These are phyloP conservation scores for Entomortierella parvispora DNA, from an alignment of 192 early-diverging fungal species.

Conservation along the genomic window DNA sequence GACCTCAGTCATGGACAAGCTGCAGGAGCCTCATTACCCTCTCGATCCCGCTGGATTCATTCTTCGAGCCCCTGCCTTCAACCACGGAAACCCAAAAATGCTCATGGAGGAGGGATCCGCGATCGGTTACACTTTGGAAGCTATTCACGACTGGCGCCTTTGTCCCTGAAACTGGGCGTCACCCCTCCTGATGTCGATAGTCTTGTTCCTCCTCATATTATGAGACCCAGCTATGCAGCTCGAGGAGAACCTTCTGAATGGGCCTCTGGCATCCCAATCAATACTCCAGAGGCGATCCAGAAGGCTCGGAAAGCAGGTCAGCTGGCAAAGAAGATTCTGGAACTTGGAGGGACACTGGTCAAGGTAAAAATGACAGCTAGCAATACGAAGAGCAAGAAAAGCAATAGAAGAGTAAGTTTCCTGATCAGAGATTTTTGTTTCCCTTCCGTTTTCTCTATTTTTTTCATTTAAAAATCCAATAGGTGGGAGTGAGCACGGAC, in stretches of 20 bases:
- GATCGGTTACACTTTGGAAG: conserved; percentile 39
- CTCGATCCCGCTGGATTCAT: conserved; percentile 19
- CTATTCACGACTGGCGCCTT: conserved; percentile 40
- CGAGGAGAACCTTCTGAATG: conserved; percentile 62
- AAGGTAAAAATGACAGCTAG: conserved; percentile 33
- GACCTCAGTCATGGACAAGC: no score
- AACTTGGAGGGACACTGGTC: conserved; percentile 62
- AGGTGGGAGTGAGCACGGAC: conserved; percentile 85
- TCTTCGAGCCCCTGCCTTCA: neutral
- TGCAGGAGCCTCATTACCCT: neutral
- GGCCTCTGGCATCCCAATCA: conserved; percentile 54
- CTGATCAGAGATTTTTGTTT: no score
- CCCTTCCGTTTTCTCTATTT: neutral
- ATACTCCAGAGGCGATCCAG: conserved; percentile 48
- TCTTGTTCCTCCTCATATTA: conserved; percentile 55
- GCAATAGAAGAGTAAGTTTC: neutral
- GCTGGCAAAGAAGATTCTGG: conserved; percentile 67
- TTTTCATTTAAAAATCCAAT: conserved; percentile 38
- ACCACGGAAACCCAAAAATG: conserved; percentile 29
- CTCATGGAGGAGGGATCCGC: conserved; percentile 24
- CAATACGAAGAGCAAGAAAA: neutral
- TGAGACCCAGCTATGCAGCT: conserved; percentile 66
- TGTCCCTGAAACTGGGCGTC: conserved; percentile 26
- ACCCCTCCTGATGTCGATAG: conserved; percentile 35
- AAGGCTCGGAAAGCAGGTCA: conserved; percentile 58